phyloP scores from a whole-genome alignment of 108 stramenopile species.

The Conticribra guillardii region DNA sequence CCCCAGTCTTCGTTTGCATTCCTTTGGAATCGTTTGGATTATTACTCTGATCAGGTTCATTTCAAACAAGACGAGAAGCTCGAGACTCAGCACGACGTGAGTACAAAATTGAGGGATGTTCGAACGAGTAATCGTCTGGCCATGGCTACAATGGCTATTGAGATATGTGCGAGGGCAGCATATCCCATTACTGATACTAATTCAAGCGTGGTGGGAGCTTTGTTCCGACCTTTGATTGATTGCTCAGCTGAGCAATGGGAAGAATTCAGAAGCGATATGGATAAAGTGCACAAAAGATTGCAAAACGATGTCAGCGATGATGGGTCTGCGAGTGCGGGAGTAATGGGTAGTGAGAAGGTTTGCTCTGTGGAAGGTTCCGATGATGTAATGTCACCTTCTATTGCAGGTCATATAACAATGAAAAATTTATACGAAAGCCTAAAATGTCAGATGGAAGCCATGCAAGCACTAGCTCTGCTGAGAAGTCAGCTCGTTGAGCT shows the following conservation, averaged over 20 bases:
- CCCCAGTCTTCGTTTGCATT: background rate
- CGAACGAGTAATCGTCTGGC: constrained; percentile 17
- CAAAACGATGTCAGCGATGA: background rate
- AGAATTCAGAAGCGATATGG: constrained; percentile 9
- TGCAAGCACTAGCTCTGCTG: constrained; percentile 26
- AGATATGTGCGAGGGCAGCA: constrained; percentile 12
- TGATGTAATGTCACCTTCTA: too few relatives aligned
- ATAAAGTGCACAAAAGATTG: background rate
- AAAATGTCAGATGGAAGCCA: constrained; percentile 14
- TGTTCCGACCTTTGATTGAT: constrained; percentile 4
- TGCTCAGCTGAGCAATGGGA: constrained; percentile 8
- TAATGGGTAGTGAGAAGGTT: too few relatives aligned
- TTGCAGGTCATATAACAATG: background rate
- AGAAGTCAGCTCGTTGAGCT: constrained; percentile 2
- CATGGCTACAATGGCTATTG: constrained; percentile 24
- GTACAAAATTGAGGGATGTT: constrained; percentile 7
- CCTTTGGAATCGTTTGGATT: constrained; percentile 16
- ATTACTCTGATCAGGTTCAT: constrained; percentile 19
- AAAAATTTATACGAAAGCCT: constrained; percentile 1
- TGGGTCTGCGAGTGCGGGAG: too few relatives aligned
- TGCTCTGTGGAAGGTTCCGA: too few relatives aligned
- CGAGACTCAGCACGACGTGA: background rate
- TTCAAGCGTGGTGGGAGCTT: background rate
- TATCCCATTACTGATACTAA: constrained; percentile 1
- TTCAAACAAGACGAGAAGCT: background rate